These are phyloP conservation scores for Dictyostelium purpureum DNA, from an alignment of 78 protist species.

Conservation along the genomic window DNA sequence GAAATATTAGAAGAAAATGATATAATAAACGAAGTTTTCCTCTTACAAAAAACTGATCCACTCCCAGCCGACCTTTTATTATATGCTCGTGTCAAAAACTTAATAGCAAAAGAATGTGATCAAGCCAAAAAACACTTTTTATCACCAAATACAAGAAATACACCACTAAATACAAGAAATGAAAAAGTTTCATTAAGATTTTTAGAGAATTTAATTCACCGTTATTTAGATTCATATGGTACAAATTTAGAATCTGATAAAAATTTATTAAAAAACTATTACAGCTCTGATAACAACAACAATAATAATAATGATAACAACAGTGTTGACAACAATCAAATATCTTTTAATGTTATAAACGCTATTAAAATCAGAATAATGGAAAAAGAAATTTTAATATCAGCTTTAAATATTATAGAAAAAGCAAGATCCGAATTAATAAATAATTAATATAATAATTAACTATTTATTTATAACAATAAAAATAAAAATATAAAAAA, in stretches of 20 bases:
- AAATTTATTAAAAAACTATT: background rate
- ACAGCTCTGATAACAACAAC: background rate
- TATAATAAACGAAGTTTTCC: background rate
- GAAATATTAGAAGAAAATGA: background rate
- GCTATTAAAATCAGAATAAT: slow-evolving; percentile 10
- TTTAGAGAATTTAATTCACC: background rate
- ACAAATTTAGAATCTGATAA: slow-evolving; percentile 15
- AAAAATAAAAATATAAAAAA: background rate
- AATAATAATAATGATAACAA: background rate
- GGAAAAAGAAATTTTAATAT: slow-evolving; percentile 10
- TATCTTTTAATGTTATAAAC: background rate
- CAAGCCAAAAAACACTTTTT: background rate
- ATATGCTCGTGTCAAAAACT: slow-evolving; percentile 27
- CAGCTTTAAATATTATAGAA: background rate
- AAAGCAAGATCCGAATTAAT: background rate
- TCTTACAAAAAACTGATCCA: background rate
- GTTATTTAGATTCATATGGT: slow-evolving; percentile 13
- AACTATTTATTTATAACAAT: background rate
- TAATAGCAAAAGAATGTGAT: background rate
- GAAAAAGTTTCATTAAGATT: slow-evolving; percentile 34
- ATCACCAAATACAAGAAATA: background rate
- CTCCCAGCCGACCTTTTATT: slow-evolving; percentile 1
- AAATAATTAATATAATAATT: background rate
- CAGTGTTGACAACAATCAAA: background rate
- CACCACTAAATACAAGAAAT: slow-evolving; percentile 3